Evolutionary conservation across 2,329 filamentous ascomycete genomes (phyloP).

Genomic region (Colletotrichum sp.): DNA sequence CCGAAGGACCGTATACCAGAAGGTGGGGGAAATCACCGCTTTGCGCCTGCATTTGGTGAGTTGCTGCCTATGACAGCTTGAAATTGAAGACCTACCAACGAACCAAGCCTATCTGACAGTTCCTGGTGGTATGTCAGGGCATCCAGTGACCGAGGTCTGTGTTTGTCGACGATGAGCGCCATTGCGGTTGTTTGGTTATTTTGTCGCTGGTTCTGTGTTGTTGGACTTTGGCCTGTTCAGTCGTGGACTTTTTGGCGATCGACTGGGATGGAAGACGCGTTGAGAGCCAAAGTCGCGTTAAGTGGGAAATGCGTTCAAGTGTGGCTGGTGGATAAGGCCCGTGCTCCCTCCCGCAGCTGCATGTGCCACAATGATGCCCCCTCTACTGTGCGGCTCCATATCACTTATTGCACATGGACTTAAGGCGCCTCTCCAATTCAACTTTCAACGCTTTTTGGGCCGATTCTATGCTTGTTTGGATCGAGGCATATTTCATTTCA

Average conservation of each 20-base stretch:
- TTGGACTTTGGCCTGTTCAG: neutral
- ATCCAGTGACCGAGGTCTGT: slow-evolving; percentile 76
- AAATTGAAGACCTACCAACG: slow-evolving; percentile 66
- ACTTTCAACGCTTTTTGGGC: neutral
- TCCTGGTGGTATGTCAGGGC: slow-evolving; percentile 86
- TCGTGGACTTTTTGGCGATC: slow-evolving; percentile 18
- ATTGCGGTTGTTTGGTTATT: slow-evolving; percentile 42
- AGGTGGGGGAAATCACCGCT: slow-evolving; percentile 98
- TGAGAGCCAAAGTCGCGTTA: slow-evolving; percentile 35
- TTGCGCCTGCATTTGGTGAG: slow-evolving; percentile 71
- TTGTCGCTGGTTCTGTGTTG: neutral
- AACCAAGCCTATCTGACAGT: slow-evolving; percentile 83
- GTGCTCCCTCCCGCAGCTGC: slow-evolving; percentile 12
- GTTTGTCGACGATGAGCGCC: slow-evolving; percentile 75
- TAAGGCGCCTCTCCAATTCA: neutral
- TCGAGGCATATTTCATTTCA: neutral
- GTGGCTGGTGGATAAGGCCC: slow-evolving; percentile 20
- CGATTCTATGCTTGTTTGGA: neutral
- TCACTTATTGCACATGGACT: neutral
- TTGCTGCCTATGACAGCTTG: neutral
- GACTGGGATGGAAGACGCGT: slow-evolving; percentile 27
- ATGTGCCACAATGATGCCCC: neutral
- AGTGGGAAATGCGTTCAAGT: slow-evolving; percentile 29
- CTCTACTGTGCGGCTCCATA: neutral
- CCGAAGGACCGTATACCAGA: slow-evolving; percentile 94